Base-by-base conservation (phyloP, 495 filamentous ascomycete species). In the Chlorociboria aeruginascens region DNA sequence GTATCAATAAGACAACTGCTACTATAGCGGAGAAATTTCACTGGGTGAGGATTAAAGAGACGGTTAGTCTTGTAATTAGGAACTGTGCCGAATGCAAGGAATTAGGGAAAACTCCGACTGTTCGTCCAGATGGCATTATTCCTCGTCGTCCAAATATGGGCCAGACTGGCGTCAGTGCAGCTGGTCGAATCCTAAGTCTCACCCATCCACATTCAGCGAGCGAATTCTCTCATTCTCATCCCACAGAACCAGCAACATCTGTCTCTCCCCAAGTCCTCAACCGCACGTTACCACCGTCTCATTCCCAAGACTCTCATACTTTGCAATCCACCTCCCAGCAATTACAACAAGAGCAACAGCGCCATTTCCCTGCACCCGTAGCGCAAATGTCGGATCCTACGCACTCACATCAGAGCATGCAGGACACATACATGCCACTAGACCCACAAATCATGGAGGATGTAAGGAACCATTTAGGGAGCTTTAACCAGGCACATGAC, bases 1-100 rank as follows among this genome's bases (percentile, higher is more conserved):
- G 92, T 45, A 97, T 98, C 66, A 98, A 98, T 72, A 97, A 95
- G 66, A 96, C 90, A 1, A 98, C 92, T 0, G 87, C 89, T 8
- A 83, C 80, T 16, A 95, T 98, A 53, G 89, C 92, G 2, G 83
- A 95, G 63, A 83, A 85, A 54, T 96, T 86, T 58, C 92, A 96
- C 61, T 98, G 92, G 92, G 89, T 93, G n/a, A 76, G 92, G 31
- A 97, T 98, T 68, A 98, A 97, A 62, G 90, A 96, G 63, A 97
- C 90, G 0, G 92, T 95, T 47, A 90, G 83, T 60, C 77, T 86
- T 53, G 89, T 95, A 59, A 95, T 98, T 68, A 82, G 83, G 50
- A 88, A 92, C 50, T 98, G 92, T 63, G 64, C 79, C 2, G 79
- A 95, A 58, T 98, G 90, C 71, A 94, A 90, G 67, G 86, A 92